A percentile compares a stretch with the other conserved stretches of the same genome.
These are phyloP conservation scores for Nothophaeocryptopus gaeumannii DNA, from an alignment of 2,329 filamentous ascomycete species.

Conservation along the genomic window DNA sequence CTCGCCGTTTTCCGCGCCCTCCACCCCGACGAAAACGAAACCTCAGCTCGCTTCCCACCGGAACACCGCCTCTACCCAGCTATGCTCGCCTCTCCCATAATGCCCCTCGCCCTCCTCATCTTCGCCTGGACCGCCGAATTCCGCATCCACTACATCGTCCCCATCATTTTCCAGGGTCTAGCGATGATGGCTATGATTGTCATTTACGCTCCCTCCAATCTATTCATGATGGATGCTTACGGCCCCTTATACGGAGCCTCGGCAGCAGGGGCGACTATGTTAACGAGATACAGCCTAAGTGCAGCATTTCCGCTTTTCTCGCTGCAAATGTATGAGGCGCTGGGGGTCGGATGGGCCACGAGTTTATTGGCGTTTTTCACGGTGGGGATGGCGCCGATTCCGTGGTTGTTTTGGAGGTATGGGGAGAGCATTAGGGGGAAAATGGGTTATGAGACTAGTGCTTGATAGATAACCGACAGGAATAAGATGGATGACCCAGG, in stretches of 20 bases:
- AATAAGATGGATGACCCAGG: no score
- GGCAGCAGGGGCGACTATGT: slow-evolving; percentile 34
- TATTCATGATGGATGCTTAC: slow-evolving; percentile 44
- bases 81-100: slow-evolving; percentile 31
- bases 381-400: slow-evolving; percentile 33
- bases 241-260: slow-evolving; percentile 40
- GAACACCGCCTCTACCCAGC: slow-evolving; percentile 38
- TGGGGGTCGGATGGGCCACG: slow-evolving; percentile 44
- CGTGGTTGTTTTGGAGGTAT: slow-evolving; percentile 30
- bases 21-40: background rate
- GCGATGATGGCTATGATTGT: slow-evolving; percentile 25
- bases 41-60: slow-evolving; percentile 22
- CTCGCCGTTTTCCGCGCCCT: slow-evolving; percentile 7
- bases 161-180: slow-evolving; percentile 32
- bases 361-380: slow-evolving; percentile 39
- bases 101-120: slow-evolving; percentile 36
- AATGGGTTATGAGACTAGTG: slow-evolving; percentile 20
- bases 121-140: slow-evolving; percentile 36
- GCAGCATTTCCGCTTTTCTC: slow-evolving; percentile 41
- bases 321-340: slow-evolving; percentile 36
- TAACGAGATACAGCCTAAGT: slow-evolving; percentile 35
- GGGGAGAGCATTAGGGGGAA: slow-evolving; percentile 22
- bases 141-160: slow-evolving; percentile 40
- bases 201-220: slow-evolving; percentile 37
- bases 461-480: no score